A percentile compares a stretch with the other conserved stretches of the same genome.
phyloP scores from a whole-genome alignment of 2,329 filamentous ascomycete genomes.

The Diaporthe amygdali region DNA sequence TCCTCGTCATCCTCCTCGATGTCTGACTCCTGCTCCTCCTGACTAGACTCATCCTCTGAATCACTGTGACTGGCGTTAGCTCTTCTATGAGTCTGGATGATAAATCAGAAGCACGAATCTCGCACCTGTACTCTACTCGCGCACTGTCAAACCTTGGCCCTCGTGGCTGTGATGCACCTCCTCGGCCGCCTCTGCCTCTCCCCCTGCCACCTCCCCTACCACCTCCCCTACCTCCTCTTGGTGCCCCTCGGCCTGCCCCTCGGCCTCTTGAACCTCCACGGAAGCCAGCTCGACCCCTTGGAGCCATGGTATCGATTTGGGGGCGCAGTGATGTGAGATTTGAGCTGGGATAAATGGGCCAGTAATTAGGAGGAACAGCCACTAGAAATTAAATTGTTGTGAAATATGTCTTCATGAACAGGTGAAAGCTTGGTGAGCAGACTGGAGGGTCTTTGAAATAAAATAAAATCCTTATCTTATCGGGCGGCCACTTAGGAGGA shows the following conservation, averaged over 20 bases:
- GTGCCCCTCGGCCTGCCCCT: constrained; percentile 34
- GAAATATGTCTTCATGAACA: neutral
- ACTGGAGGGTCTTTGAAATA: neutral
- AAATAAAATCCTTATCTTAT: constrained; percentile 25
- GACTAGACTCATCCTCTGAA: constrained; percentile 38
- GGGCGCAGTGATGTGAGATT: no score
- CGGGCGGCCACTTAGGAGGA: neutral
- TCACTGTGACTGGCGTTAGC: constrained; percentile 28
- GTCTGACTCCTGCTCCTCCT: constrained; percentile 45
- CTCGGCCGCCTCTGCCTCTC: constrained; percentile 32
- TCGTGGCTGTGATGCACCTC: constrained; percentile 28
- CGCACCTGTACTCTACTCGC: constrained; percentile 39
- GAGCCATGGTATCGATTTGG: constrained; percentile 24
- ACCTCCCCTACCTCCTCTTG: constrained; percentile 33
- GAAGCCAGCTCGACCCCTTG: constrained; percentile 30
- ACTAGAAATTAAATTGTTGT: neutral
- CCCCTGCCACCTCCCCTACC: constrained; percentile 33
- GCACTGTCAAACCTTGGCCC: constrained; percentile 50
- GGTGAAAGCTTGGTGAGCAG: neutral
- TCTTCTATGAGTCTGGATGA: constrained; percentile 21
- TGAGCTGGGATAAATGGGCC: neutral
- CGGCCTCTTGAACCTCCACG: constrained; percentile 39
- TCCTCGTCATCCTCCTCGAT: constrained; percentile 54
- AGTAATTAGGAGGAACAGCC: neutral
- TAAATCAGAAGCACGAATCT: neutral